These are phyloP conservation scores for Tricholoma sp. DNA, from an alignment of 768 basidiomycete genomes.

Conservation along the genomic window DNA sequence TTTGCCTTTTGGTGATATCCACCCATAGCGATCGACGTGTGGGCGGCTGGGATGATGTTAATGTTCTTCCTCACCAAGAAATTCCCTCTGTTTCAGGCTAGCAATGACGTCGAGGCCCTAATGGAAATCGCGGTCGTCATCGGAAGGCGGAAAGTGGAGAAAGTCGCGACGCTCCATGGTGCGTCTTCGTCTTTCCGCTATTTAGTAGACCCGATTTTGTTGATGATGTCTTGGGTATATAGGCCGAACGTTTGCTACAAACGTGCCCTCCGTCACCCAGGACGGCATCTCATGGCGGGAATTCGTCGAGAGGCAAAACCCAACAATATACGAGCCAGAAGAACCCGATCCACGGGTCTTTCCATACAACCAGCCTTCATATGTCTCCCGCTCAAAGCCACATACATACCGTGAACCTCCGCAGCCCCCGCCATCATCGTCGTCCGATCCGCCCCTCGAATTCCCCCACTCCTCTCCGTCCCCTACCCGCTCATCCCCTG, in stretches of 20 bases:
- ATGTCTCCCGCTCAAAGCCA: conserved; percentile 12
- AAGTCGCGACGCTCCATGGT: conserved; percentile 87
- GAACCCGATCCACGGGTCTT: conserved; percentile 48
- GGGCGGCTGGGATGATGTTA: conserved; percentile 91
- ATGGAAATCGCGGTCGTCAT: conserved; percentile 92
- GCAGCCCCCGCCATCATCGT: conserved; percentile 4
- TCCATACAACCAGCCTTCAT: conserved; percentile 40
- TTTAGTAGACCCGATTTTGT: background rate
- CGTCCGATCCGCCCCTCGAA: conserved; percentile 3
- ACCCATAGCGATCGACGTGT: conserved; percentile 84
- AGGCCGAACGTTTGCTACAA: conserved; percentile 92
- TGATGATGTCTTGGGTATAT: background rate
- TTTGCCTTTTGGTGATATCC: background rate
- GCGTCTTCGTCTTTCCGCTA: conserved; percentile 22
- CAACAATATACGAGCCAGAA: conserved; percentile 50
- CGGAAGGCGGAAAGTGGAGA: conserved; percentile 79
- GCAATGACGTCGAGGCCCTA: conserved; percentile 90
- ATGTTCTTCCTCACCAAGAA: conserved; percentile 89
- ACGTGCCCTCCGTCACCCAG: conserved; percentile 70
- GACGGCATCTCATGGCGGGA: conserved; percentile 67
- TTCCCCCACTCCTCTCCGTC: conserved; percentile 6
- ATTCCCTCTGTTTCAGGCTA: conserved; percentile 92
- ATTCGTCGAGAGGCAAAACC: conserved; percentile 77
- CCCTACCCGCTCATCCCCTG: conserved; percentile 2
- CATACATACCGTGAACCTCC: conserved; percentile 12